Percentiles rank a stretch among this genome's conserved stretches.
phyloP scores from a whole-genome alignment of 129 eudicot species.

The Ambrosia trifida region DNA sequence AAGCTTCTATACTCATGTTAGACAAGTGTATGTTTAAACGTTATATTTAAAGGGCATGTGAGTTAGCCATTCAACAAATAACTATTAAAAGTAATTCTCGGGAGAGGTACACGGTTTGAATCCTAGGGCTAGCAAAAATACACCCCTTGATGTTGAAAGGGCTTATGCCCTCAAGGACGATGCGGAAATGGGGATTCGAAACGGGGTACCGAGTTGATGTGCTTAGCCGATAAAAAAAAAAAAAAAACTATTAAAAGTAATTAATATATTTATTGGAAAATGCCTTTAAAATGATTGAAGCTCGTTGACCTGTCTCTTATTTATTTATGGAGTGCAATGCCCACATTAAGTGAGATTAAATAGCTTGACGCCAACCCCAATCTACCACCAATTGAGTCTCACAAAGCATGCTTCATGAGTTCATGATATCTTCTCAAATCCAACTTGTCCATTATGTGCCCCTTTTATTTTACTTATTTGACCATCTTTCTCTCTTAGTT shows the following conservation, averaged over 20 bases:
- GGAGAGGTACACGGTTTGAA: too few species aligned
- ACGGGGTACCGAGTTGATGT: too few species aligned
- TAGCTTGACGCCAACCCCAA: conserved; percentile 35
- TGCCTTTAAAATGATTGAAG: not conserved
- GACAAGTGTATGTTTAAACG: too few species aligned
- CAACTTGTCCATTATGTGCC: conserved; percentile 21
- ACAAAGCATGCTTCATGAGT: conserved; percentile 38
- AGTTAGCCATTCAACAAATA: too few species aligned
- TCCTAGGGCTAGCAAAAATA: too few species aligned
- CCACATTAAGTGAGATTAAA: conserved; percentile 23
- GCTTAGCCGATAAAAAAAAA: too few species aligned
- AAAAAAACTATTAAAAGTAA: not conserved
- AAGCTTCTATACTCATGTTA: too few species aligned
- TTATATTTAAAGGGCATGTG: too few species aligned
- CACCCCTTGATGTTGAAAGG: too few species aligned
- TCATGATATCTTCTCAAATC: conserved; percentile 27
- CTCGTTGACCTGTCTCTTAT: conserved; percentile 22
- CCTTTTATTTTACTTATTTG: conserved; percentile 19
- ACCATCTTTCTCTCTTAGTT: conserved; percentile 1
- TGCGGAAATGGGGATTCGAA: too few species aligned
- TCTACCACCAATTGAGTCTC: conserved; percentile 28
- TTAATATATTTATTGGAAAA: not conserved
- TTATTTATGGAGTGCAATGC: conserved; percentile 31
- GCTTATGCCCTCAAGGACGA: too few species aligned
- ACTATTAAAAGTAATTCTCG: too few species aligned